A percentile compares a stretch with the other conserved stretches of the same genome.
Conservation (phyloP, 345 rosid genomes). For the Citrus hindsii region DNA sequence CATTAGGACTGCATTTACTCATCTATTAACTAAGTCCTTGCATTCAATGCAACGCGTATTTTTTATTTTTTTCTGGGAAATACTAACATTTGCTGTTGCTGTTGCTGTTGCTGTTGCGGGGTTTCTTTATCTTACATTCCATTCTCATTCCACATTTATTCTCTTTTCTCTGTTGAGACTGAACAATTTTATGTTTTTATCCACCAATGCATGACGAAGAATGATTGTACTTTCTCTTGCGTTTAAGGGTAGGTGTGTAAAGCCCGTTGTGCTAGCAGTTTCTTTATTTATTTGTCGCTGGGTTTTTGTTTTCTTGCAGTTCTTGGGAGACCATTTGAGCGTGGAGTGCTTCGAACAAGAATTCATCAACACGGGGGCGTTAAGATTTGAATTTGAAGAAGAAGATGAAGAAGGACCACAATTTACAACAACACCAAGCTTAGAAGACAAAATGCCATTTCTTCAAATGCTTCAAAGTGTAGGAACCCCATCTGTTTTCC, state of each 20-base stretch:
- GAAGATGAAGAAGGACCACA: not conserved
- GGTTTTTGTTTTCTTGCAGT: slow-evolving; percentile 41
- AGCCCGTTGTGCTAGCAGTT: not conserved
- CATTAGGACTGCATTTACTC: slow-evolving; percentile 47
- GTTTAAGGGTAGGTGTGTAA: not conserved
- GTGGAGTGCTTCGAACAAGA: slow-evolving; percentile 36
- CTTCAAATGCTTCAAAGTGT: slow-evolving; percentile 68
- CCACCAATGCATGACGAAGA: slow-evolving; percentile 23
- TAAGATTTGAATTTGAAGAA: slow-evolving; percentile 31
- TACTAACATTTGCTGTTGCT: slow-evolving; percentile 30
- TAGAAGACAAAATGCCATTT: slow-evolving; percentile 53
- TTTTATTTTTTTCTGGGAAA: slow-evolving; percentile 2
- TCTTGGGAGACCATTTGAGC: slow-evolving; percentile 41
- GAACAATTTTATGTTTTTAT: slow-evolving; percentile 24
- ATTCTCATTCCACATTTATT: slow-evolving; percentile 30
- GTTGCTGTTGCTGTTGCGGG: not conserved
- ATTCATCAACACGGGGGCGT: slow-evolving; percentile 27
- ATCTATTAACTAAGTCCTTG: slow-evolving; percentile 24
- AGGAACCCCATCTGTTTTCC: slow-evolving; percentile 40
- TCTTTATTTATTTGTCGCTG: slow-evolving; percentile 5
- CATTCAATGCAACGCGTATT: slow-evolving; percentile 54
- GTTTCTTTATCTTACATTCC: slow-evolving; percentile 25
- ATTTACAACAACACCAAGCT: slow-evolving; percentile 23
- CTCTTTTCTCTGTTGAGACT: slow-evolving; percentile 27
- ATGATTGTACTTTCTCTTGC: slow-evolving; percentile 6